Evolutionary conservation across 352 stramenopile genomes (phyloP).

Genomic region (Globisporangium lucens): DNA sequence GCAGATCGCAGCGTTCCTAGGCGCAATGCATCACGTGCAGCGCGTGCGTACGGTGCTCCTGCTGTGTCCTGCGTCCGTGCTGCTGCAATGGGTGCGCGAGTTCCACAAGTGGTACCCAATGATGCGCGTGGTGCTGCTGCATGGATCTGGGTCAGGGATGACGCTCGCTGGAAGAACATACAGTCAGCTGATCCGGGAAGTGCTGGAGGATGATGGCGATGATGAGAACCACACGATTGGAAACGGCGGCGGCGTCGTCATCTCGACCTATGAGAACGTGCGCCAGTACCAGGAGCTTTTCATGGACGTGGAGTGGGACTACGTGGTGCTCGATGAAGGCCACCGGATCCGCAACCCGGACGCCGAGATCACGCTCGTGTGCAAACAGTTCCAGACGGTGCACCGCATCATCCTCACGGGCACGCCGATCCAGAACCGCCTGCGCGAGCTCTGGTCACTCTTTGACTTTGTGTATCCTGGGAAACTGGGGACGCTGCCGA

Average conservation of each 20-base stretch:
- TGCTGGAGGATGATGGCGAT: slow-evolving; percentile 24
- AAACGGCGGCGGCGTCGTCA: slow-evolving; percentile 81
- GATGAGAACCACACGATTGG: slow-evolving; percentile 4
- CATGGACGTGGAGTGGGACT: slow-evolving; percentile 93
- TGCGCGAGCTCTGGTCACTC: slow-evolving; percentile 97
- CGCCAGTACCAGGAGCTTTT: slow-evolving; percentile 90
- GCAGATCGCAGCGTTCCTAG: slow-evolving; percentile 86
- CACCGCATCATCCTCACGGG: slow-evolving; percentile 92
- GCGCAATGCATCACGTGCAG: slow-evolving; percentile 54
- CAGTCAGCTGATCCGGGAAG: slow-evolving; percentile 59
- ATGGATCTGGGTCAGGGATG: slow-evolving; percentile 76
- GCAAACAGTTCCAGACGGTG: slow-evolving; percentile 89
- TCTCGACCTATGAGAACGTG: slow-evolving; percentile 98
- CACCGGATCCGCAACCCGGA: slow-evolving; percentile 99
- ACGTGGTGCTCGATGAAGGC: slow-evolving; percentile 98
- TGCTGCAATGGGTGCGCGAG: slow-evolving; percentile 96
- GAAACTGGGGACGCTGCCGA: slow-evolving; percentile 94
- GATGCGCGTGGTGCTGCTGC: slow-evolving; percentile 87
- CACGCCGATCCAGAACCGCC: slow-evolving; percentile 93
- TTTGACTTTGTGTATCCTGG: slow-evolving; percentile 99
- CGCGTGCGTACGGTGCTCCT: slow-evolving; percentile 83
- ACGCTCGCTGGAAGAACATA: slow-evolving; percentile 43
- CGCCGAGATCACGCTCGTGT: slow-evolving; percentile 94
- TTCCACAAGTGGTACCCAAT: slow-evolving; percentile 91
- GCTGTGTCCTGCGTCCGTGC: slow-evolving; percentile 94